Conservation (phyloP, 2,329 filamentous ascomycete genomes). For the Aspergillus pseudoglaucus region DNA sequence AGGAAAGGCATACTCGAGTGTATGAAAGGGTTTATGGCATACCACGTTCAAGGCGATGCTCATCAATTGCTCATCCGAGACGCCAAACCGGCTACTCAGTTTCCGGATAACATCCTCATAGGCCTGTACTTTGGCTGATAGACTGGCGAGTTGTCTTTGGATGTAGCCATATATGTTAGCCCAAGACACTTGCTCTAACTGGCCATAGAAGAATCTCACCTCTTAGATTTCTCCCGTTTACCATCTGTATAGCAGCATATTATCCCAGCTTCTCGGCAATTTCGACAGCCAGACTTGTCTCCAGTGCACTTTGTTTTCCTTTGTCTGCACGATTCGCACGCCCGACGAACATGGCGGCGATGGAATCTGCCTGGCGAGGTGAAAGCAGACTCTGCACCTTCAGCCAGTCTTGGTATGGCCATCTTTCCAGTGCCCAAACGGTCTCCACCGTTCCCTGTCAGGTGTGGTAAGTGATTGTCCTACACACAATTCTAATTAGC, state of each 20-base stretch:
- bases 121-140: conserved; percentile 36
- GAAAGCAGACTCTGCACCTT: conserved; percentile 26
- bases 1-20: conserved; percentile 7
- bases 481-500: conserved; percentile 10
- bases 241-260: conserved; percentile 42
- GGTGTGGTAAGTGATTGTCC: conserved; percentile 18
- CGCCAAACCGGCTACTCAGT: conserved; percentile 28
- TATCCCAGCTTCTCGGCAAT: conserved; percentile 39
- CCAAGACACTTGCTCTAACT: not conserved
- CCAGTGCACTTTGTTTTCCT: conserved; percentile 43
- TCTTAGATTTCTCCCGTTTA: conserved; percentile 40
- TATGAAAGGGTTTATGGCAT: conserved; percentile 7
- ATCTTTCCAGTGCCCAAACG: conserved; percentile 22
- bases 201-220: conserved; percentile 19
- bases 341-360: conserved; percentile 32
- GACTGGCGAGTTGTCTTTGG: conserved; percentile 33
- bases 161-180: not conserved
- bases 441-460: conserved; percentile 19
- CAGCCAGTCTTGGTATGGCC: conserved; percentile 32
- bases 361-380: conserved; percentile 29
- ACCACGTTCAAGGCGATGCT: conserved; percentile 27
- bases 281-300: conserved; percentile 38
- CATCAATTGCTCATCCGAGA: conserved; percentile 32
- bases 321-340: conserved; percentile 41
- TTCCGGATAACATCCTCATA: conserved; percentile 35